Evolutionary conservation across 2,329 filamentous ascomycete species (phyloP).

Genomic region (Penicillium sclerotiorum): DNA sequence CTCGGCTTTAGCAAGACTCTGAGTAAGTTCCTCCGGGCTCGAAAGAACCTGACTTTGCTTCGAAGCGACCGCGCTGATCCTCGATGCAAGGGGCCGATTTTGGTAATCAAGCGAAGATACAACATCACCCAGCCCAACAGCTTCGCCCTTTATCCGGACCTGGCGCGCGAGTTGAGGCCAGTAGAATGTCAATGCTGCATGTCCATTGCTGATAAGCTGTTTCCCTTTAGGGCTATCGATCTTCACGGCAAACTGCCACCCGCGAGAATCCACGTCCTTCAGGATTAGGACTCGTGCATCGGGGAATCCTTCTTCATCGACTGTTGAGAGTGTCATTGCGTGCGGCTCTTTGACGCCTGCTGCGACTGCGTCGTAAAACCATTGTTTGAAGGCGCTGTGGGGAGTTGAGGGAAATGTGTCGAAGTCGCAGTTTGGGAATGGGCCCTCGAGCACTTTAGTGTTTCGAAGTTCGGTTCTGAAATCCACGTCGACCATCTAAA

Average conservation of each 20-base stretch:
- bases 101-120: conserved; percentile 14
- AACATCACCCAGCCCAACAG: conserved; percentile 4
- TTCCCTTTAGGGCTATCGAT: conserved; percentile 18
- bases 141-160: conserved; percentile 13
- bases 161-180: conserved; percentile 22
- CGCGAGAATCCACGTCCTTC: conserved; percentile 19
- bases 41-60: conserved; percentile 17
- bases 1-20: not conserved
- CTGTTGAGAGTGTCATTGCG: conserved; percentile 22
- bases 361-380: conserved; percentile 15
- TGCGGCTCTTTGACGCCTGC: conserved; percentile 16
- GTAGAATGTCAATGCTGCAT: conserved; percentile 19
- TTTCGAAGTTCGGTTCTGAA: conserved; percentile 11
- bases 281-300: conserved; percentile 22
- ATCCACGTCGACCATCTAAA: too few relatives aligned
- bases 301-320: conserved; percentile 15
- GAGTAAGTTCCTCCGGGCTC: conserved; percentile 2
- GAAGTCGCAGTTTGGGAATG: conserved; percentile 3
- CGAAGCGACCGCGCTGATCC: conserved; percentile 17
- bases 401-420: conserved; percentile 9
- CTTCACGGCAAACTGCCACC: conserved; percentile 24
- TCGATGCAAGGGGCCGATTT: conserved; percentile 12
- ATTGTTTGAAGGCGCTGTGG: conserved; percentile 15
- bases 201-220: conserved; percentile 7
- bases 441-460: conserved; percentile 13